Percentiles rank a stretch among this genome's conserved stretches.
phyloP scores from a whole-genome alignment of 345 rosid species.

The Melaleuca quinquenervia region DNA sequence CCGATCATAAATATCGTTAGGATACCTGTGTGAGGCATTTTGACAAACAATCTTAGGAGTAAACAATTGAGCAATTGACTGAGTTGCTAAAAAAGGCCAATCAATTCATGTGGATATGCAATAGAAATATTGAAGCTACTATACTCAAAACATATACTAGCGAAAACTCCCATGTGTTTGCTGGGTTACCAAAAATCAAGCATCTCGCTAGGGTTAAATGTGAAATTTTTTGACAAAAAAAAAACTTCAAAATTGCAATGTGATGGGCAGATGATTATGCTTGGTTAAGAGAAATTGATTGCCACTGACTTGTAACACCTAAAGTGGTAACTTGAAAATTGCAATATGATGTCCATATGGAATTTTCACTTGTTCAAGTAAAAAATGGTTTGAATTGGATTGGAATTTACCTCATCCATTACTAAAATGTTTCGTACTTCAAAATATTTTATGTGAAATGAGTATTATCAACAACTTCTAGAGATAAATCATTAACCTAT shows the following conservation, averaged over 20 bases:
- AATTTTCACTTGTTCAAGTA: no score
- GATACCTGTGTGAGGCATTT: background rate
- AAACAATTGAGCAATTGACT: background rate
- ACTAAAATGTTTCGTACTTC: background rate
- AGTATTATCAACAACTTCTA: background rate
- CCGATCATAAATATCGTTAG: background rate
- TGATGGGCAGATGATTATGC: background rate
- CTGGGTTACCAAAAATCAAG: background rate
- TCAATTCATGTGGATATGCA: background rate
- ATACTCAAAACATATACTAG: background rate
- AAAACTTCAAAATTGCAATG: background rate
- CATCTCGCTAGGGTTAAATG: background rate
- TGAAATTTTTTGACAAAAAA: no score
- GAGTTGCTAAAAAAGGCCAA: background rate
- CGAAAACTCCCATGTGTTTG: background rate
- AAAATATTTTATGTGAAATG: background rate
- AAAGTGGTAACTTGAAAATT: background rate
- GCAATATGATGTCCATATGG: background rate
- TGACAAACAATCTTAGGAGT: background rate
- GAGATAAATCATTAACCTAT: background rate
- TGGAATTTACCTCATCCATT: background rate
- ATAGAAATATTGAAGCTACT: background rate
- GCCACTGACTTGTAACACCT: background rate
- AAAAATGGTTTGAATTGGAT: background rate
- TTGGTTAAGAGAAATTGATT: background rate